Base-by-base conservation (phyloP, 108 stramenopile genomes). In the Mediolabrus comicus region DNA sequence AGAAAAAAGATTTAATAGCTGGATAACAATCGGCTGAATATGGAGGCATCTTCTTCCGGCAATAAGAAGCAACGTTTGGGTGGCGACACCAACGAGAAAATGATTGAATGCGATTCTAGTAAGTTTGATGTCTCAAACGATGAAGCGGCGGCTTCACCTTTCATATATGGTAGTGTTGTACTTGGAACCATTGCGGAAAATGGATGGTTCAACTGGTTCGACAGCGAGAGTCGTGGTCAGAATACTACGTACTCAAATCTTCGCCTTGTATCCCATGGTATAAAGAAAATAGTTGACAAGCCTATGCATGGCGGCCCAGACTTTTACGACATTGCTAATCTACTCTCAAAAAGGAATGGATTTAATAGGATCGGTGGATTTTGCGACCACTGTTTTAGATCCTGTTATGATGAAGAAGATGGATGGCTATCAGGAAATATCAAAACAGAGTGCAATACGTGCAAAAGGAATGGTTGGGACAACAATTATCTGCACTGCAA, bases 181-280 rank as follows among this genome's bases (percentile, higher is more conserved):
- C 27, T 69, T 19, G 11, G 30, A 14, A 56, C 35, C 25, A 24
- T 69, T 11, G 67, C 67, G 14, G 56, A 69, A 19, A 69, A 69
- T 52, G 67, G 67, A 29, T 69, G 67, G 67, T 43, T 69, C 14
- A 33, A 5, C 13, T 69, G 67, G 67, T 4, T 35, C 14, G 39
- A 51, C n/a, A 25, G 38, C 34, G 61, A 62, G 61, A 35, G 17
- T 32, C 6, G 13, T 38, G 14, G 61, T 38, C 61, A 62, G 61
- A 29, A 30, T 53, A 46, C 65, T 13, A 36, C 33, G 14, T 39
- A 59, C n/a, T 69, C 67, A 4, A 69, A 69, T 26, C 67, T 69
- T 3, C 67, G 67, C 13, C 56, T 69, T 5, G 58, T 59, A 13
- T 51, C 17, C 59, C 22, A 38, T 32, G 38, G 6, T 17, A 24